A percentile compares a stretch with the other conserved stretches of the same genome.
Conservation (phyloP, 306 rosid genomes). For the Medicago arabica region DNA sequence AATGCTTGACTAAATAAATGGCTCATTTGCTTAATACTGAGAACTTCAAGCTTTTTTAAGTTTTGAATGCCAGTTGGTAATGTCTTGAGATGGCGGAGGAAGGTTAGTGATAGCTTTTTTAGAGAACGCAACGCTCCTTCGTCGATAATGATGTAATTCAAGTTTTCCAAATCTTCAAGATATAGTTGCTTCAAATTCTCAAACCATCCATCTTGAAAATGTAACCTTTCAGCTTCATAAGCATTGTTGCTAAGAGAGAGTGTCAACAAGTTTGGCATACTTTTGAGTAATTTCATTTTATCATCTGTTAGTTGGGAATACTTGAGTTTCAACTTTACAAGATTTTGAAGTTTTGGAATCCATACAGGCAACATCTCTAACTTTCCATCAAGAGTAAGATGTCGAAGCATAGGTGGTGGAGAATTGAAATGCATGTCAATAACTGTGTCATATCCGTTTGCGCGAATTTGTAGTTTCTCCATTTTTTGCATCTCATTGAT, state of each 20-base stretch:
- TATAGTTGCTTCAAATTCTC: not conserved
- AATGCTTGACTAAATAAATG: not conserved
- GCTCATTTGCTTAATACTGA: not conserved
- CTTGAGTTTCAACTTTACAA: not conserved
- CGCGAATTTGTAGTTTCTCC: not conserved
- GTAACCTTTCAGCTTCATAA: constrained; percentile 4
- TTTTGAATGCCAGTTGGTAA: not conserved
- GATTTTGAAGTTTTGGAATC: constrained; percentile 6
- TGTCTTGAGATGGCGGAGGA: not conserved
- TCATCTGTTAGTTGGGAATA: not conserved
- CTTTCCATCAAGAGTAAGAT: not conserved
- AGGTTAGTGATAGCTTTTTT: not conserved
- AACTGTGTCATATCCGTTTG: not conserved
- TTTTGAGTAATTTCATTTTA: not conserved
- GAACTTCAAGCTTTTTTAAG: not conserved
- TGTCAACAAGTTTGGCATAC: not conserved
- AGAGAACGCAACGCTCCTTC: not conserved
- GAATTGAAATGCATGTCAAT: not conserved
- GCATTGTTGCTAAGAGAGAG: not conserved
- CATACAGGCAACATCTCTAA: not conserved
- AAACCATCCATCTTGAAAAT: not conserved
- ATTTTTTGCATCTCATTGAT: not conserved
- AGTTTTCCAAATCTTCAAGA: not conserved
- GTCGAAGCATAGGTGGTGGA: not conserved
- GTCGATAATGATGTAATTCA: not conserved